These are phyloP conservation scores for Aspergillus funiculosus DNA, from an alignment of 495 filamentous ascomycete species.

Conservation along the genomic window DNA sequence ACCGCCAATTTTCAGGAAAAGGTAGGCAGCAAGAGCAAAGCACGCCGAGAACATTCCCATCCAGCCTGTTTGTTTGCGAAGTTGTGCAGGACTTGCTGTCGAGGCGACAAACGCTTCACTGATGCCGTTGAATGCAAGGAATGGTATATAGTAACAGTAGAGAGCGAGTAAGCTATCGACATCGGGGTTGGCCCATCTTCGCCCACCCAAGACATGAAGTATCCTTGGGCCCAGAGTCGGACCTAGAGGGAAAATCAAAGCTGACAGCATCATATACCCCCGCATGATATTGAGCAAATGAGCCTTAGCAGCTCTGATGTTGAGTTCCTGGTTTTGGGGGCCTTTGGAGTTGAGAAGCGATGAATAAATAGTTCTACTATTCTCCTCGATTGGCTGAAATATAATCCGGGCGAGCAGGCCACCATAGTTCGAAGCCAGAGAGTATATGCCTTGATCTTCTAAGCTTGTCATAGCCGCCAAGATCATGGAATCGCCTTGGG, in stretches of 20 bases:
- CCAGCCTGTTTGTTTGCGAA: constrained; percentile 70
- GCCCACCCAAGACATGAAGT: constrained; percentile 66
- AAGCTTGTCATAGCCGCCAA: constrained; percentile 69
- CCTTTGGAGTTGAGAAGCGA: constrained; percentile 47
- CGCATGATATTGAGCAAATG: constrained; percentile 35
- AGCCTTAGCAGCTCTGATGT: constrained; percentile 26
- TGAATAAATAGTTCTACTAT: constrained; percentile 78
- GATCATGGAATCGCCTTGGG: constrained; percentile 87
- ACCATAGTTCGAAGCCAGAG: constrained; percentile 90
- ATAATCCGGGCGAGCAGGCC: constrained; percentile 82
- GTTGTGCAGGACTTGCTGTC: constrained; percentile 62
- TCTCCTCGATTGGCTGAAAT: constrained; percentile 94
- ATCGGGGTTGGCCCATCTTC: constrained; percentile 58
- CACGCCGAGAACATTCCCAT: constrained; percentile 72
- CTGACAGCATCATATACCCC: constrained; percentile 53
- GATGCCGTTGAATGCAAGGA: constrained; percentile 87
- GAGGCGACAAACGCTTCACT: constrained; percentile 88
- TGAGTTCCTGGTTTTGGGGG: constrained; percentile 10
- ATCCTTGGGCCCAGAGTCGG: constrained; percentile 66
- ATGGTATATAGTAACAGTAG: constrained; percentile 89
- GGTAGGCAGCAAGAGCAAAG: constrained; percentile 65
- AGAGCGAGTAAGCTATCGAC: constrained; percentile 64
- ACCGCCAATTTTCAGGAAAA: constrained; percentile 58
- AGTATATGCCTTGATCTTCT: constrained; percentile 85
- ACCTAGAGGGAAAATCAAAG: constrained; percentile 60